Evolutionary conservation across 441 rosid genomes (phyloP), one percentile per base, ranked within the genome.

Genomic region (Adansonia grandidieri): DNA sequence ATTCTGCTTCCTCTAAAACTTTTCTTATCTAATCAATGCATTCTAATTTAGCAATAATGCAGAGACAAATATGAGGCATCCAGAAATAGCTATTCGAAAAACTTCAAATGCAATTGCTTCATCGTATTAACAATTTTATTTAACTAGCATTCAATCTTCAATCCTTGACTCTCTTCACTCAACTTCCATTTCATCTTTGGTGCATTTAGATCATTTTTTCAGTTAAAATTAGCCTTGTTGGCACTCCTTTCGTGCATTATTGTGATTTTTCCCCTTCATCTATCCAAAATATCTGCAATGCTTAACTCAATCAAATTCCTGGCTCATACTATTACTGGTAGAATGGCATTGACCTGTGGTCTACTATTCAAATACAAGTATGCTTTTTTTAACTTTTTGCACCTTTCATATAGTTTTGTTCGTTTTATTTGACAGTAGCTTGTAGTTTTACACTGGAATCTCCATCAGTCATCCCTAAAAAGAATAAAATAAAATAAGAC

Each of bases 41-140:
- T 50, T 70, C 24, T 13, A 50, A 50, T 37, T 50, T 50, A 13
- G 45, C 74, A 50, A 50, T 8, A 70, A 70, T 24, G 28, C 51
- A 54, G 47, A 15, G 60, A 71, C 24, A 71, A 71, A 54, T 28
- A 51, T 28, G 14, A 51, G 24, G 62, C 74, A 71, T 32, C 24
- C 32, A 17, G 74, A 71, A 67, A 32, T 71, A 19, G 56, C 40
- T 47, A 68, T 47, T 70, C n/a, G 62, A 71, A 51, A 51, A 47
- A 47, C 40, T 68, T 20, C 40, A 47, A 40, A 45, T 14, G 0
- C 10, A 28, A 47, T 6, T 47, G 54, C 42, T 51, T 68, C 32
- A 47, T 68, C 4, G 17, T 20, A 20, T 22, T 47, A 68, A 68
- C 54, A 17, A 17, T 9, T 67, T 11, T 67, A 67, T 67, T 44